Conservation (phyloP, 2,329 filamentous ascomycete genomes). For the Stagonosporopsis vannaccii region DNA sequence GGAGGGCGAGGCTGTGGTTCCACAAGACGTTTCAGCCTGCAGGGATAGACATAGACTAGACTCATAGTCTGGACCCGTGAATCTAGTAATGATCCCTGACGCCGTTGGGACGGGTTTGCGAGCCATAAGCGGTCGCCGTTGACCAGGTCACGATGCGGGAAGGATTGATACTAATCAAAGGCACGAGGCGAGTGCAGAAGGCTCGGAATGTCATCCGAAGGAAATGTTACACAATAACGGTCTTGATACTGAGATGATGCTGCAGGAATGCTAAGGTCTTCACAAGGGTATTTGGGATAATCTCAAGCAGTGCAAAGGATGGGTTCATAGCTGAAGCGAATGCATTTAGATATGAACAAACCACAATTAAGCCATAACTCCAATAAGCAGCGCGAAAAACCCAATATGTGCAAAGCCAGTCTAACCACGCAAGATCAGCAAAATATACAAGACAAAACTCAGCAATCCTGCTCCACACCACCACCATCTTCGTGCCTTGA, state of each 20-base stretch:
- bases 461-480: conserved; percentile 9
- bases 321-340: neutral
- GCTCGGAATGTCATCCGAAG: conserved; percentile 11
- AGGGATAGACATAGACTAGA: neutral
- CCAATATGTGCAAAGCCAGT: conserved; percentile 14
- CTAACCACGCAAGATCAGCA: conserved; percentile 14
- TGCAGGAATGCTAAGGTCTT: conserved; percentile 2
- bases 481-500: neutral
- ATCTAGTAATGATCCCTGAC: neutral
- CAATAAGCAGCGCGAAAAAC: conserved; percentile 12
- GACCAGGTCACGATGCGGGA: conserved; percentile 17
- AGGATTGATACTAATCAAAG: conserved; percentile 10
- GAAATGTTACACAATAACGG: conserved; percentile 4
- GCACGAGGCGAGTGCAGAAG: conserved; percentile 3
- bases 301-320: neutral
- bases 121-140: conserved; percentile 2
- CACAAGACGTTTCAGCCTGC: conserved; percentile 1
- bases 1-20: conserved; percentile 12
- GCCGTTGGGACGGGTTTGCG: neutral
- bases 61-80: neutral
- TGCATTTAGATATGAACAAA: conserved; percentile 1
- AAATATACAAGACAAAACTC: conserved; percentile 16
- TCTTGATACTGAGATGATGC: conserved; percentile 1
- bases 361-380: neutral
- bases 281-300: neutral